phyloP scores from a whole-genome alignment of 2,329 filamentous ascomycete genomes.

The Epichloe hybrida region DNA sequence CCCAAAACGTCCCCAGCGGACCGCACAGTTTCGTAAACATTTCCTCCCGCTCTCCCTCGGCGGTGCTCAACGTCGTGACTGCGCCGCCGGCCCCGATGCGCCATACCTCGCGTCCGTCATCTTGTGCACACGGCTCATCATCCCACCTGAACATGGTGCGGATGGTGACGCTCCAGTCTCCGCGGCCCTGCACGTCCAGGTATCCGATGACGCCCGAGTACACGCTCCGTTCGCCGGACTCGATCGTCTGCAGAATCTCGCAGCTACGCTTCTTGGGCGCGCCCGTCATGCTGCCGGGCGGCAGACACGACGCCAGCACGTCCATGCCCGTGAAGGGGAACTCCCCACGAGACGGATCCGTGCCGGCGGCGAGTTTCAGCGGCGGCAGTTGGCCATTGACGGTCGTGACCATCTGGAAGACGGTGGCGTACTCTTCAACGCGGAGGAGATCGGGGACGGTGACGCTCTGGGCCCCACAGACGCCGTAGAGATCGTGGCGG shows the following conservation, averaged over 20 bases:
- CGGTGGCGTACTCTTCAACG: slow-evolving; percentile 81
- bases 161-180: slow-evolving; percentile 87
- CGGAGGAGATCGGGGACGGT: slow-evolving; percentile 64
- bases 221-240: slow-evolving; percentile 52
- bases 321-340: slow-evolving; percentile 50
- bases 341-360: slow-evolving; percentile 2
- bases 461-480: slow-evolving; percentile 63
- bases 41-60: slow-evolving; percentile 74
- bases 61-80: slow-evolving; percentile 70
- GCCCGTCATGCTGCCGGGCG: slow-evolving; percentile 92
- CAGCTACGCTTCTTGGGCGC: slow-evolving; percentile 90
- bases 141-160: slow-evolving; percentile 66
- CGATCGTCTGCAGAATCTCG: slow-evolving; percentile 61
- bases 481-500: slow-evolving; percentile 81
- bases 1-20: slow-evolving; percentile 36
- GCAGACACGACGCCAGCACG: slow-evolving; percentile 63
- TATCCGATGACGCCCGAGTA: slow-evolving; percentile 89
- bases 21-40: slow-evolving; percentile 66
- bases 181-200: slow-evolving; percentile 69
- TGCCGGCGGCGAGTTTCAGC: slow-evolving; percentile 6
- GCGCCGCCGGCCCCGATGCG: slow-evolving; percentile 81
- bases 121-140: slow-evolving; percentile 31
- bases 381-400: slow-evolving; percentile 54
- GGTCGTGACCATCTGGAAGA: slow-evolving; percentile 84
- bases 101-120: slow-evolving; percentile 48